A percentile compares a stretch with the other conserved stretches of the same genome.
Conservation (phyloP, 768 basidiomycete genomes). For the Tulasnella sp. region DNA sequence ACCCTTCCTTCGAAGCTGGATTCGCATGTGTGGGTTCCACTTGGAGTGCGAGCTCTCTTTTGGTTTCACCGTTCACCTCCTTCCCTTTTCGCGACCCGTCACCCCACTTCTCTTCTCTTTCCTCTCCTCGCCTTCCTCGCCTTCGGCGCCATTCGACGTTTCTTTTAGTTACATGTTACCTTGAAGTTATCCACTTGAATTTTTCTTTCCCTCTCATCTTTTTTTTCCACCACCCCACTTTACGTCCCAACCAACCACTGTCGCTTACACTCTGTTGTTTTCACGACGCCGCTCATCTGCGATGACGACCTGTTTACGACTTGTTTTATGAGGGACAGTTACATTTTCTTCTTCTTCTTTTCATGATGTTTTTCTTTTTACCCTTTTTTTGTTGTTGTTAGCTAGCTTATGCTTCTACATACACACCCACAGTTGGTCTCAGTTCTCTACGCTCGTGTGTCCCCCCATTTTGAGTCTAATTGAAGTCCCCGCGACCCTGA, state of each 20-base stretch:
- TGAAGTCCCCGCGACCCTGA: neutral
- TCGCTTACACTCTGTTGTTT: neutral
- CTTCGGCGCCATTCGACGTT: neutral
- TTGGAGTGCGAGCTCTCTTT: neutral
- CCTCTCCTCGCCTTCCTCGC: neutral
- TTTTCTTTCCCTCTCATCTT: neutral
- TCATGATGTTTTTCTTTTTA: neutral
- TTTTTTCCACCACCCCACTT: neutral
- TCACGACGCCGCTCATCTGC: constrained; percentile 9
- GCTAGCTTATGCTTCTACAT: constrained; percentile 6
- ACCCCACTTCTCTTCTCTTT: neutral
- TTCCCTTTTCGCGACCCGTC: neutral
- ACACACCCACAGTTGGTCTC: neutral
- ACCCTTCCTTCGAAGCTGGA: neutral
- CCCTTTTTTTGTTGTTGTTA: neutral
- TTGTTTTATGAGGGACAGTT: constrained; percentile 12
- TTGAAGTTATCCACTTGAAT: constrained; percentile 9
- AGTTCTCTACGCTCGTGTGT: neutral
- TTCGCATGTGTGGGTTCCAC: neutral
- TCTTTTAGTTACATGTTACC: constrained; percentile 2
- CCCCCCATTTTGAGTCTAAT: neutral
- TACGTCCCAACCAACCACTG: constrained; percentile 7
- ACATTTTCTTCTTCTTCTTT: neutral
- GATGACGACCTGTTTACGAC: constrained; percentile 8
- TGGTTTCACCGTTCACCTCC: neutral